Conservation (phyloP, 2,329 filamentous ascomycete species). For the Microdochium nivale region DNA sequence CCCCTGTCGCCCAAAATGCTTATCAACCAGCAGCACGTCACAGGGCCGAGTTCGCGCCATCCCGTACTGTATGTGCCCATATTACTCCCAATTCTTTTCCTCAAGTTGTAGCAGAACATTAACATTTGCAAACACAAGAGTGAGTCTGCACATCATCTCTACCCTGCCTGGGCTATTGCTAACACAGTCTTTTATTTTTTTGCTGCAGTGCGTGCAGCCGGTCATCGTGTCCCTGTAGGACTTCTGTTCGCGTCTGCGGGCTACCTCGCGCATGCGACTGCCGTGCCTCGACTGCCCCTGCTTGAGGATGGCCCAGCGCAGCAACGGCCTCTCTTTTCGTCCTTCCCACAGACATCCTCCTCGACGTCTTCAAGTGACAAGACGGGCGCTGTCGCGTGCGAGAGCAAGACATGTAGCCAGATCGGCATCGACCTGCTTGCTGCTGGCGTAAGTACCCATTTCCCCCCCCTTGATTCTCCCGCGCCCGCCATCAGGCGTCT, state of each 20-base stretch:
- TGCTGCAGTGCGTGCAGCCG: not conserved
- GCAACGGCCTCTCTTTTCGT: not conserved
- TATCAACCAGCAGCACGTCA: not conserved
- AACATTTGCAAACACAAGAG: too few relatives aligned
- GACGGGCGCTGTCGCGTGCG: constrained; percentile 19
- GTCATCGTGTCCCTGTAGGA: not conserved
- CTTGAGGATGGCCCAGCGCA: not conserved
- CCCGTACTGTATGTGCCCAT: too few relatives aligned
- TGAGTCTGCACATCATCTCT: not conserved
- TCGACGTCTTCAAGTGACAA: constrained; percentile 6
- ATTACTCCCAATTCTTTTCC: too few relatives aligned
- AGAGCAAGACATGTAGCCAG: constrained; percentile 21
- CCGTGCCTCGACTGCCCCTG: not conserved
- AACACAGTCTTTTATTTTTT: not conserved
- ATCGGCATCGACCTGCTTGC: constrained; percentile 21
- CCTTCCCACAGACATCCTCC: not conserved
- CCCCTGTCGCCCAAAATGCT: not conserved
- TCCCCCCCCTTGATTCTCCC: not conserved
- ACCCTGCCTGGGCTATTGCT: not conserved
- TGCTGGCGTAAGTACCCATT: constrained; percentile 14
- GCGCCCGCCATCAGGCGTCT: too few relatives aligned
- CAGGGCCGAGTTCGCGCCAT: not conserved
- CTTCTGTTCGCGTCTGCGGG: not conserved
- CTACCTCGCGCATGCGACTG: not conserved
- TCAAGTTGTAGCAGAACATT: too few relatives aligned